Conservation (phyloP, 2,329 filamentous ascomycete genomes). For the Alternaria burnsii region DNA sequence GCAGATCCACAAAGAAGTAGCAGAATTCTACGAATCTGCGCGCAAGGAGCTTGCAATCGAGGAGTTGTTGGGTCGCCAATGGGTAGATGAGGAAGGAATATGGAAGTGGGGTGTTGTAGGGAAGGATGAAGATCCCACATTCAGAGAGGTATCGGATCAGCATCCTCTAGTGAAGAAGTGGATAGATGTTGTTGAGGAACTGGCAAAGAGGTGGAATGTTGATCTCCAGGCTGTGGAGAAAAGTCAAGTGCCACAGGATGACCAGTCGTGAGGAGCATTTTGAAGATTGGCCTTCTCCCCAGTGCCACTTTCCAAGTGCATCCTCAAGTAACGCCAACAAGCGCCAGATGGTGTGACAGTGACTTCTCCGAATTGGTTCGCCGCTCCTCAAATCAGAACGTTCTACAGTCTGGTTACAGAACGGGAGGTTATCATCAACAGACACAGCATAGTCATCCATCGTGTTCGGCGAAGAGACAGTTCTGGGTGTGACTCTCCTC, state of each 20-base stretch:
- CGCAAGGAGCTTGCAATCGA: constrained; percentile 67
- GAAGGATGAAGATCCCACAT: constrained; percentile 46
- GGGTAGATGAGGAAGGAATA: constrained; percentile 73
- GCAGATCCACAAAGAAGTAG: constrained; percentile 37
- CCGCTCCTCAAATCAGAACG: neutral
- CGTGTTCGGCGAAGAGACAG: neutral
- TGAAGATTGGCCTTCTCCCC: neutral
- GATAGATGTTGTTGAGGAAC: constrained; percentile 57
- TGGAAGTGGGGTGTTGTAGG: constrained; percentile 70
- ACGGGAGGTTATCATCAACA: neutral
- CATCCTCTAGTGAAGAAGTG: constrained; percentile 75
- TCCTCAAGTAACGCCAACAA: neutral
- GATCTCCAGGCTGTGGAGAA: constrained; percentile 51
- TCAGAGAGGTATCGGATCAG: constrained; percentile 63
- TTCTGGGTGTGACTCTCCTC: neutral
- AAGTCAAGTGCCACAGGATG: constrained; percentile 48
- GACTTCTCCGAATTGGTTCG: neutral
- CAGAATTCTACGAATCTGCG: constrained; percentile 55
- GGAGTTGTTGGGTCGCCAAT: constrained; percentile 70
- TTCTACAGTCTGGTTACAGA: neutral
- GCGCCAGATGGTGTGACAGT: neutral
- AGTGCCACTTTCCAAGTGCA: neutral
- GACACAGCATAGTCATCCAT: neutral
- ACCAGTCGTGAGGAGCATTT: constrained; percentile 22
- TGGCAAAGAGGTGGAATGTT: constrained; percentile 54